These are phyloP conservation scores for Hypoxylon subgilvum DNA, from an alignment of 495 filamentous ascomycete species.

Conservation along the genomic window DNA sequence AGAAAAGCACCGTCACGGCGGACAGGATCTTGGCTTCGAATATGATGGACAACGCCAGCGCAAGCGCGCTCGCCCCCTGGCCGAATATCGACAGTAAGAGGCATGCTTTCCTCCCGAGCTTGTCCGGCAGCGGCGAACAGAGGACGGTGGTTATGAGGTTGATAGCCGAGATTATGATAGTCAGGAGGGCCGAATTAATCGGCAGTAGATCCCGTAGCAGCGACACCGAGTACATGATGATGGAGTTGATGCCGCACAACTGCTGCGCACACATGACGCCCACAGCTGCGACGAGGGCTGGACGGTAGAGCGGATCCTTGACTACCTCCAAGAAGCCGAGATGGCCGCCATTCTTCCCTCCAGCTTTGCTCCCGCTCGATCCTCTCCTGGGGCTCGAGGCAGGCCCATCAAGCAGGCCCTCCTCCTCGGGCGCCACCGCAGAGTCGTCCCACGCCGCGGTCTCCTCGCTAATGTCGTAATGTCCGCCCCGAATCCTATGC, in stretches of 20 bases:
- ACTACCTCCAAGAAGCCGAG: slow-evolving; percentile 73
- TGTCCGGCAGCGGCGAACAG: slow-evolving; percentile 84
- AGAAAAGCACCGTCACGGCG: slow-evolving; percentile 78
- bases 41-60: slow-evolving; percentile 77
- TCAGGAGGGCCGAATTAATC: slow-evolving; percentile 75
- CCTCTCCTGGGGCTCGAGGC: slow-evolving; percentile 29
- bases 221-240: slow-evolving; percentile 97
- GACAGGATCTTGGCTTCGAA: slow-evolving; percentile 72
- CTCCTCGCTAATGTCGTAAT: slow-evolving; percentile 75
- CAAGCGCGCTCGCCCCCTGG: slow-evolving; percentile 76
- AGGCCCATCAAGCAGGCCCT: slow-evolving; percentile 51
- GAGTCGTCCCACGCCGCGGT: slow-evolving; percentile 65
- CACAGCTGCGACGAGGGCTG: slow-evolving; percentile 82
- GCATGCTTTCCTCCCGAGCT: slow-evolving; percentile 81
- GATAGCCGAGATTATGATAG: slow-evolving; percentile 81
- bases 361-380: slow-evolving; percentile 54
- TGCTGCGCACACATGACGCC: slow-evolving; percentile 94
- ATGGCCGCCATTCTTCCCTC: slow-evolving; percentile 45
- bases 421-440: slow-evolving; percentile 51
- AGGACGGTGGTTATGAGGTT: slow-evolving; percentile 83
- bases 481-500: slow-evolving; percentile 73
- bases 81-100: slow-evolving; percentile 80
- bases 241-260: slow-evolving; percentile 90
- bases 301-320: slow-evolving; percentile 68
- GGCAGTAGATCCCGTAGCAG: slow-evolving; percentile 79